Conservation (phyloP, 257 asterid genomes). For the Avicennia marina region DNA sequence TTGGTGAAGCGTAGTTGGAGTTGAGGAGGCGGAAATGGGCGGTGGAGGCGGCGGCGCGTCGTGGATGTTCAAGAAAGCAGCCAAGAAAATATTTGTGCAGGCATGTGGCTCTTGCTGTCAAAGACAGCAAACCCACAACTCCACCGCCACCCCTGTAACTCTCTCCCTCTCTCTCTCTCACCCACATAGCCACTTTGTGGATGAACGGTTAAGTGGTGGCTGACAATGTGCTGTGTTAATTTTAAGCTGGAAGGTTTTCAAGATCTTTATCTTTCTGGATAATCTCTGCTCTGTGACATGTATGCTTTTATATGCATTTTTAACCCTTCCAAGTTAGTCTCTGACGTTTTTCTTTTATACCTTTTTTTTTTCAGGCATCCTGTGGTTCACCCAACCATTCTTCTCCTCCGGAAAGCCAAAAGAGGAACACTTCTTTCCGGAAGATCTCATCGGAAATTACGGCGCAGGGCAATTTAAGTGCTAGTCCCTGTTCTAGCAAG, state of each 20-base stretch:
- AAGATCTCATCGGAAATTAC: conserved; percentile 30
- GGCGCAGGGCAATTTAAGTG: conserved; percentile 25
- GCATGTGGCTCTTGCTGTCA: conserved; percentile 66
- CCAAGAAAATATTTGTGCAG: conserved; percentile 57
- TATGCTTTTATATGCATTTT: no score
- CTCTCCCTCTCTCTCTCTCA: conserved; percentile 21
- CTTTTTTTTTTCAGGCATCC: conserved; percentile 26
- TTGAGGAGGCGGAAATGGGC: conserved; percentile 34
- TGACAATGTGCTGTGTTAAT: no score
- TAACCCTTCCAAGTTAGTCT: not conserved
- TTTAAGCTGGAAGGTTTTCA: no score
- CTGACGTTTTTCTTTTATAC: not conserved
- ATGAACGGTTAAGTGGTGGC: no score
- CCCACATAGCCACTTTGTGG: not conserved
- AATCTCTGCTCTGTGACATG: no score
- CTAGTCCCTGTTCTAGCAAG: conserved; percentile 48
- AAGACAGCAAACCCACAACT: conserved; percentile 25
- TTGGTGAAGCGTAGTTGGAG: not conserved
- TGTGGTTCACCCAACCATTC: conserved; percentile 33
- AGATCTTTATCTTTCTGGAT: no score
- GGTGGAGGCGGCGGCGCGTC: conserved; percentile 57
- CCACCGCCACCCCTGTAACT: conserved; percentile 30
- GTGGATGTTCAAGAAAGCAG: conserved; percentile 63
- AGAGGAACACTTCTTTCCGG: conserved; percentile 28
- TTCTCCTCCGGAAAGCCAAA: conserved; percentile 29